Evolutionary conservation across 192 early-diverging fungal species (phyloP), one percentile per base, ranked within the genome.

Genomic region (Paraglomus brasilianum): DNA sequence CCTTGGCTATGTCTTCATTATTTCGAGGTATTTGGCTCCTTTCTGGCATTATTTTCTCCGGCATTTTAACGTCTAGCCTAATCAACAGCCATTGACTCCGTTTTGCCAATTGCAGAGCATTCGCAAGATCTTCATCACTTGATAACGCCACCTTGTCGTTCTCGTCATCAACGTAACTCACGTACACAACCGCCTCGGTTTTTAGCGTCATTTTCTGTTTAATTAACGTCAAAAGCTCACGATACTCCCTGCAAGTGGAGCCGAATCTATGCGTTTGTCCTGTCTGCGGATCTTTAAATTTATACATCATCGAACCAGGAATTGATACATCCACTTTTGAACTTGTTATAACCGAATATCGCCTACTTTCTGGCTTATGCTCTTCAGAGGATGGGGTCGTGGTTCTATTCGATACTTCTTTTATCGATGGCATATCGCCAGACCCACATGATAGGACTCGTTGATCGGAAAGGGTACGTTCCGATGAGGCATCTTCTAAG

Each of bases 81-180:
- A 78, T 74, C 55, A 78, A 30, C 5, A 60, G 64, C 71, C 50
- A 69, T 36, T 72, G 77, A 55, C 64, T 71, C 41, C 72, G 52
- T 45, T 68, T 64, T 21, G 95, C 92, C 79, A 92, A 81, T 19
- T 80, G 76, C 0, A 95, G 87, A 8, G 95, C 95, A 51, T 95
- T 91, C 30, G 81, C 75, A 69, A 97, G 77, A 73, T 95, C 95
- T 1, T 82, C 73, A 43, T 90, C 86, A n/a, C 81, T 76, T 17
- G 85, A 82, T 45, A 97, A 81, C 55, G 88, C 75, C 13, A 97
- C 88, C 59, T 82, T 68, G 74, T 97, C 95, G 45, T 87, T 88
- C 39, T 97, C 95, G 55, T 97, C 95, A 74, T 97, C 95, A 65
- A 90, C 77, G 56, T 95, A 97, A 43, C 77, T 78, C 46, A 78